Evolutionary conservation across 352 stramenopile genomes (phyloP), one percentile per base, ranked within the genome.

Genomic region (Phytophthora citrophthora): DNA sequence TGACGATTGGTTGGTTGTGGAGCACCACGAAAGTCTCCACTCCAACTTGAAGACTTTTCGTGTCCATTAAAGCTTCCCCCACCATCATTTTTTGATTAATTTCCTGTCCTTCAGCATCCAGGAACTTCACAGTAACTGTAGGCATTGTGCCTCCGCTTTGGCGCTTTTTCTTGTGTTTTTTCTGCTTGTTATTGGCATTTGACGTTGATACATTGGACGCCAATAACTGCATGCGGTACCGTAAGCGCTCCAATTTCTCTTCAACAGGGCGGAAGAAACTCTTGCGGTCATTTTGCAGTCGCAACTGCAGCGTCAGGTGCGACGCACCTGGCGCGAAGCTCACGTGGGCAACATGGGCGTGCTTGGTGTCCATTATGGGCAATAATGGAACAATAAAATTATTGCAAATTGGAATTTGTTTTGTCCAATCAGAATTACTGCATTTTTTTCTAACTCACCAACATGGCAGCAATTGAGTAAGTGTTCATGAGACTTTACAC

Each of bases 1-100:
- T 52, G n/a, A 94, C 78, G 6, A 82, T 51, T 45, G 81, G 83
- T 34, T 91, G 77, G 64, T 93, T 93, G 16, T 65, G 71, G 50
- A 89, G 45, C 40, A 91, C 77, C 23, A 73, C 46, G 29, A 90
- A 89, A 7, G 23, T 68, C 13, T 76, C 59, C 6, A 53, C 31
- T 5, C 81, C 79, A n/a, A 93, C 72, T 11, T 74, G 20, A 13
- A 91, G 73, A 3, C 54, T 68, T 18, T 54, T 62, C 0, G 77
- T 85, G 26, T 68, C 69, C 61, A 77, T 68, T 10, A 91, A 54
- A 10, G 72, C 77, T 16, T 90, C 80, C 1, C 80, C 66, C 15
- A 90, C 76, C 5, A 52, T 71, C 29, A 15, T 40, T 40, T 79
- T 86, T 4, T 40, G 52, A 1, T 57, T 39, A 23, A 91, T 74